These are phyloP conservation scores for Phytophthora sansomeana DNA, from an alignment of 352 stramenopile species.

Conservation along the genomic window DNA sequence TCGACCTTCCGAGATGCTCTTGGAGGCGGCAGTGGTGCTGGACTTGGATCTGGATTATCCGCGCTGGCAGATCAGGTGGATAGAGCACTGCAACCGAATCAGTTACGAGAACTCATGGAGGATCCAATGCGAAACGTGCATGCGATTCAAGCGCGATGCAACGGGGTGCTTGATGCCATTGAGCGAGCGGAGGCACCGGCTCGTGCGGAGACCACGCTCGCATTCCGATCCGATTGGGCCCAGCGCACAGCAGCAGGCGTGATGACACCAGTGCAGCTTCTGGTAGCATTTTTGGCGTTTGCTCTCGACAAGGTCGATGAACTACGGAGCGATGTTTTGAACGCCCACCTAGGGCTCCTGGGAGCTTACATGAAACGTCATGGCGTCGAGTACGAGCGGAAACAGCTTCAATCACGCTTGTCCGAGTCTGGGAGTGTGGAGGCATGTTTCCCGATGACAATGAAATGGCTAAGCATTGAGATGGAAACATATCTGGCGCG, in stretches of 20 bases:
- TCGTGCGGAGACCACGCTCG: slow-evolving; percentile 50
- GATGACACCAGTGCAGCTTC: slow-evolving; percentile 34
- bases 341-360: slow-evolving; percentile 64
- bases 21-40: slow-evolving; percentile 32
- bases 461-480: slow-evolving; percentile 60
- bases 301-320: slow-evolving; percentile 71
- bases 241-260: slow-evolving; percentile 32
- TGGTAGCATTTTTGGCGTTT: slow-evolving; percentile 77
- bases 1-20: slow-evolving; percentile 46
- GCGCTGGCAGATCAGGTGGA: slow-evolving; percentile 53
- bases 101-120: slow-evolving; percentile 49
- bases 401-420: slow-evolving; percentile 50
- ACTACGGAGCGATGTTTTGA: slow-evolving; percentile 66
- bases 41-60: slow-evolving; percentile 22
- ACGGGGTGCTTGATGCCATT: slow-evolving; percentile 56
- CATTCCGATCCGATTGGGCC: slow-evolving; percentile 45
- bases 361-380: slow-evolving; percentile 64
- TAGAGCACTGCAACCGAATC: slow-evolving; percentile 36
- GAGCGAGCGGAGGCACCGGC: slow-evolving; percentile 59
- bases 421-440: slow-evolving; percentile 33
- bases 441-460: slow-evolving; percentile 44
- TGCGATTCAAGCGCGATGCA: slow-evolving; percentile 51
- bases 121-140: slow-evolving; percentile 37
- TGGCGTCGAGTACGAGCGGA: slow-evolving; percentile 72
- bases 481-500: slow-evolving; percentile 39